Base-by-base conservation (phyloP, 495 filamentous ascomycete species). In the Hypoxylon crocopeplum region DNA sequence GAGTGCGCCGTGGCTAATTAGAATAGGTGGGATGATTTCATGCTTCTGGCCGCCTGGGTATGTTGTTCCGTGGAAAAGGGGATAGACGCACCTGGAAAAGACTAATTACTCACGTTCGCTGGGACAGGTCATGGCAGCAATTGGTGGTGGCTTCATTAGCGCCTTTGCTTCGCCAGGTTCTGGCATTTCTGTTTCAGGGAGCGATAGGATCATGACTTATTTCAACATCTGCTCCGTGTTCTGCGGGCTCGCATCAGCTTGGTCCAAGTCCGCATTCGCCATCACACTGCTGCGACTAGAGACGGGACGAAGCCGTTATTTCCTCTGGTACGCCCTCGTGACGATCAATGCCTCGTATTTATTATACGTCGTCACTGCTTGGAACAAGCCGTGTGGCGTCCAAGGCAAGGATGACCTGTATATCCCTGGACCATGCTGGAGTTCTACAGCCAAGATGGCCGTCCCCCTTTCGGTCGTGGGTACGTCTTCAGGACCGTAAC, bases 191-290 rank as follows among this genome's bases (percentile, higher is more conserved):
- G 29, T 59, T 2, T 29, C 39, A 7, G 38, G 47, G 2, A 36
- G 32, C 15, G 47, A 52, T 5, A 47, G 33, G 12, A 40, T 51
- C 21, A 59, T 59, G 56, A 59, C 47, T 5, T 48, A 48, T 15
- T 54, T 60, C 20, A 60, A 55, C 44, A 1, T 60, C 15, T 60
- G 34, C 33, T 41, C 48, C 20, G n/a, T 48, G 13, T 60, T 60
- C 30, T 53, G 41, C 36, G 41, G 48, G 5, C 47, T 71, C 12
- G 62, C 66, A 1, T 61, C 62, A 4, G 57, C 62, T 8, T 65
- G 48, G 50, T 68, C 67, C 41, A 66, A 66, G 52, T 57, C 57
- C 19, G 49, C 57, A 13, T 66, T 66, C 36, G 48, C 62, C 19
- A 34, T 62, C 19, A 62, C 51, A 2, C 19, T 66, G n/a, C 42